phyloP scores from a whole-genome alignment of 140 eudicot species.

The Erigeron philadelphicus region DNA sequence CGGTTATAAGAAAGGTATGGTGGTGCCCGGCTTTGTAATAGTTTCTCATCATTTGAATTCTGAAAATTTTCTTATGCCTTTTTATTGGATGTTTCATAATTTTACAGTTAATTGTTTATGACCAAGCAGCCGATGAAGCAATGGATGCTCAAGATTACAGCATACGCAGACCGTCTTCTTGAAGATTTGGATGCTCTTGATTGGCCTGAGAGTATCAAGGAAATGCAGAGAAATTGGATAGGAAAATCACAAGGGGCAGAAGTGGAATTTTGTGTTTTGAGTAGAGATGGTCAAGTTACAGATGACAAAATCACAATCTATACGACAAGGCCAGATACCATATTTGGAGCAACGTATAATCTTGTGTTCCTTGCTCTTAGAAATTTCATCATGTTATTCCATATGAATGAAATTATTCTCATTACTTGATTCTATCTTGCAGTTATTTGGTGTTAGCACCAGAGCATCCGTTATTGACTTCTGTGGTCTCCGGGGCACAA shows the following conservation, averaged over 20 bases:
- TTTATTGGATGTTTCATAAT: slow-evolving; percentile 56
- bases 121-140: slow-evolving; percentile 99
- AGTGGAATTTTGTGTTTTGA: slow-evolving; percentile 55
- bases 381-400: slow-evolving; percentile 4
- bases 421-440: slow-evolving; percentile 27
- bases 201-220: slow-evolving; percentile 98
- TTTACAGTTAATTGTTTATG: slow-evolving; percentile 88
- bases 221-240: slow-evolving; percentile 98
- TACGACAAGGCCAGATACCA: slow-evolving; percentile 92
- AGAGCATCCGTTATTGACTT: slow-evolving; percentile 68
- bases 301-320: slow-evolving; percentile 59
- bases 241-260: slow-evolving; percentile 97
- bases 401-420: slow-evolving; percentile 14
- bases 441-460: slow-evolving; percentile 96
- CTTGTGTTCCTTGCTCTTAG: slow-evolving; percentile 23
- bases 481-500: slow-evolving; percentile 61
- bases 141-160: slow-evolving; percentile 97
- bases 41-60: background rate
- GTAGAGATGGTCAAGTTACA: slow-evolving; percentile 44
- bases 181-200: slow-evolving; percentile 96
- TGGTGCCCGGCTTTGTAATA: background rate
- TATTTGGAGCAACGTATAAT: slow-evolving; percentile 93
- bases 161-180: slow-evolving; percentile 95
- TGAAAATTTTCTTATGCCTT: slow-evolving; percentile 30
- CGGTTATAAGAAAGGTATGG: slow-evolving; percentile 82